phyloP scores from a whole-genome alignment of 176 grass and related monocot species.

The Oryza glaberrima region DNA sequence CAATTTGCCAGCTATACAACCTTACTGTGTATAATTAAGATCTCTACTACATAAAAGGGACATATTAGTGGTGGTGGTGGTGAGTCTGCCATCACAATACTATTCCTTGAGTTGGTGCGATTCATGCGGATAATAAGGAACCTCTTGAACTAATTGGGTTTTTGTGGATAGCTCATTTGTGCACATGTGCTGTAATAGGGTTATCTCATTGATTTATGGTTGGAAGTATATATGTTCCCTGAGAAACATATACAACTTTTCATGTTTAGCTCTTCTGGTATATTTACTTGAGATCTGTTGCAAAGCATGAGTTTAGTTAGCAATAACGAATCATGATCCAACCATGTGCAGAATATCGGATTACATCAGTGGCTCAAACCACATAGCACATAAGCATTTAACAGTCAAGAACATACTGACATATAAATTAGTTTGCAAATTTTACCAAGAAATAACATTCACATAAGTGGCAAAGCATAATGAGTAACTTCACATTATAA shows the following conservation, averaged over 20 bases:
- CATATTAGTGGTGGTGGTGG: not conserved
- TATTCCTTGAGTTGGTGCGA: not conserved
- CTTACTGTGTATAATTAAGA: not conserved
- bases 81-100: not conserved
- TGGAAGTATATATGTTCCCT: not conserved
- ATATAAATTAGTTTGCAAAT: constrained; percentile 11
- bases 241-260: not conserved
- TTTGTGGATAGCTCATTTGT: not conserved
- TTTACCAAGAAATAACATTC: not conserved
- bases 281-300: not conserved
- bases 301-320: not conserved
- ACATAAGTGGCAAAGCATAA: constrained; percentile 20
- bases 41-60: not conserved
- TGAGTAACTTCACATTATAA: not conserved
- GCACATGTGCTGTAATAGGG: not conserved
- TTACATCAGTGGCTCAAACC: not conserved
- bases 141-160: not conserved
- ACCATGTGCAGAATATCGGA: constrained; percentile 11
- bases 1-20: not conserved
- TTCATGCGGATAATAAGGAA: not conserved
- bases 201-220: not conserved
- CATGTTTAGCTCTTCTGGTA: not conserved
- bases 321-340: not conserved
- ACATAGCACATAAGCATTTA: not conserved
- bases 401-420: not conserved